Evolutionary conservation across 2,329 filamentous ascomycete species (phyloP).

Genomic region (Lizonia empirigonia): DNA sequence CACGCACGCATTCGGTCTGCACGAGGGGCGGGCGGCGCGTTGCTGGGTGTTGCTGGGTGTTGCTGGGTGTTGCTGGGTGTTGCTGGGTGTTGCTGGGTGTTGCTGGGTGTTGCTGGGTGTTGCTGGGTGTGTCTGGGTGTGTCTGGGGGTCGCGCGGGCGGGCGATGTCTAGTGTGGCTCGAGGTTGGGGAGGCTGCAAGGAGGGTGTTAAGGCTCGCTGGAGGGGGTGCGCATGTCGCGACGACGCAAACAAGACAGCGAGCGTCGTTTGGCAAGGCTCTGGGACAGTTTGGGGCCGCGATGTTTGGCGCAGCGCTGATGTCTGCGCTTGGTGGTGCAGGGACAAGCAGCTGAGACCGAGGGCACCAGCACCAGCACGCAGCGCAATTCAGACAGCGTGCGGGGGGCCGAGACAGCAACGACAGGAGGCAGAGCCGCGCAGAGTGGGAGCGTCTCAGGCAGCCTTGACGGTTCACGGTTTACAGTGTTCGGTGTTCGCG

Average conservation of each 20-base stretch:
- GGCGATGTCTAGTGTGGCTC: slow-evolving; percentile 10
- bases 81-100: slow-evolving; percentile 13
- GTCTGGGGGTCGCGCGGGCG: slow-evolving; percentile 14
- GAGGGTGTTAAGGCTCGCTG: neutral
- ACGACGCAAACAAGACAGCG: neutral
- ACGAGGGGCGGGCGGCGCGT: slow-evolving; percentile 13
- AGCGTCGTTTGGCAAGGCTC: neutral
- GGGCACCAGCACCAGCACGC: slow-evolving; percentile 3
- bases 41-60: neutral
- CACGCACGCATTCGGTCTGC: slow-evolving; percentile 43
- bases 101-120: slow-evolving; percentile 7
- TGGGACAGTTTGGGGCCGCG: slow-evolving; percentile 4
- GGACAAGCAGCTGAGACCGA: neutral
- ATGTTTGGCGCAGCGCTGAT: slow-evolving; percentile 10
- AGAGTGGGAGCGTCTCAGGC: slow-evolving; percentile 4
- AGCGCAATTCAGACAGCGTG: neutral
- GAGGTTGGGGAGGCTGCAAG: slow-evolving; percentile 15
- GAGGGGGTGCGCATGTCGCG: slow-evolving; percentile 9
- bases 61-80: neutral
- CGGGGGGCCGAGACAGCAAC: neutral
- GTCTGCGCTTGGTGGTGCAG: slow-evolving; percentile 7
- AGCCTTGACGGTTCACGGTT: neutral
- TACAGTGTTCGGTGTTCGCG: neutral
- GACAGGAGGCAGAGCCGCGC: neutral
- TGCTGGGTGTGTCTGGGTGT: neutral